Conservation (phyloP, 768 basidiomycete genomes). For the Termitomyces sp. region DNA sequence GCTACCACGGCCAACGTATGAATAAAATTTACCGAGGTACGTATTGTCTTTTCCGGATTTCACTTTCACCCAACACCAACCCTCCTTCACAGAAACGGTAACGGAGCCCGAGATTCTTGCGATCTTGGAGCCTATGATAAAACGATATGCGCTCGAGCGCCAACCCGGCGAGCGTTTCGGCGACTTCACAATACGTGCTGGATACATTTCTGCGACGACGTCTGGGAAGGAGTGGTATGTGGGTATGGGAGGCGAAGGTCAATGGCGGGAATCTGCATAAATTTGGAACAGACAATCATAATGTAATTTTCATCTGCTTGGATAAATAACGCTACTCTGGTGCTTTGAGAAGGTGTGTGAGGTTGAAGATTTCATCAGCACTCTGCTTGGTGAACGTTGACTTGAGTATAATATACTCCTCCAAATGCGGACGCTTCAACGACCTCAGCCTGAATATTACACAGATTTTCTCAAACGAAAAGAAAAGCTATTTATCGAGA, state of each 20-base stretch:
- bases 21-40: constrained; percentile 93
- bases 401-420: too few relatives aligned
- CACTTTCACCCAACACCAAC: neutral
- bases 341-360: neutral
- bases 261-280: constrained; percentile 34
- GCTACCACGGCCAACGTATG: constrained; percentile 89
- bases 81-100: constrained; percentile 57
- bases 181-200: constrained; percentile 90
- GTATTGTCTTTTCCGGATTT: constrained; percentile 8
- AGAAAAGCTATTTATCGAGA: too few relatives aligned
- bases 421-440: too few relatives aligned
- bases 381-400: neutral
- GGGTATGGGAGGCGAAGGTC: constrained; percentile 74
- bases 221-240: constrained; percentile 89
- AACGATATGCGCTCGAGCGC: constrained; percentile 85
- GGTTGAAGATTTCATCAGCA: neutral
- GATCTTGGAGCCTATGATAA: constrained; percentile 92
- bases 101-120: constrained; percentile 90
- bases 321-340: neutral
- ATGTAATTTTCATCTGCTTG: constrained; percentile 1
- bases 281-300: neutral
- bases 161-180: constrained; percentile 89
- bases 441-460: too few relatives aligned
- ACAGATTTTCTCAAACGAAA: too few relatives aligned
- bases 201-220: constrained; percentile 84